Evolutionary conservation across 2,329 filamentous ascomycete species (phyloP).

Genomic region (Neofusicoccum cordaticola): DNA sequence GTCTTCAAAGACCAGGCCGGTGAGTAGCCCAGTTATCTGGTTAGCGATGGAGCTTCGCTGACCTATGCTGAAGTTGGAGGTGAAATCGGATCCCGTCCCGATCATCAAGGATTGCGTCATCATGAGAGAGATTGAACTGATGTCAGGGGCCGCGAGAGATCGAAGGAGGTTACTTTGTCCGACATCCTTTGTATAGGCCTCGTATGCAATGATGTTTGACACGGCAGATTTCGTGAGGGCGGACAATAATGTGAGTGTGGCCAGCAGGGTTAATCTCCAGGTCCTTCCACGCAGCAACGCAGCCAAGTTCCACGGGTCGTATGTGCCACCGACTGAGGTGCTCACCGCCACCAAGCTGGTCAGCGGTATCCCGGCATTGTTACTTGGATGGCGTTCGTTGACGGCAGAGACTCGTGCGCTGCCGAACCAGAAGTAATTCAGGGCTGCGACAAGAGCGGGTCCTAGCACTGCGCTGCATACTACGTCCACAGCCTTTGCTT

Average conservation of each 20-base stretch:
- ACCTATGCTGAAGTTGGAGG: not conserved
- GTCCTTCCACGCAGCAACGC: slow-evolving; percentile 11
- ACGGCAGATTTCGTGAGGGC: slow-evolving; percentile 14
- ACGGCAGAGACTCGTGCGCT: slow-evolving; percentile 20
- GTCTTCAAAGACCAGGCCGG: not conserved
- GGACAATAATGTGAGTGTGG: slow-evolving; percentile 10
- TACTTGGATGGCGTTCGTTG: slow-evolving; percentile 16
- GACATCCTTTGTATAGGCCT: slow-evolving; percentile 6
- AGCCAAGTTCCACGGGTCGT: slow-evolving; percentile 12
- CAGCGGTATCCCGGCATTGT: slow-evolving; percentile 5
- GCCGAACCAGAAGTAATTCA: slow-evolving; percentile 21
- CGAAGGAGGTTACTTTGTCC: not conserved
- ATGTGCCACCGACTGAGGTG: slow-evolving; percentile 13
- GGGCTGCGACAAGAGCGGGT: slow-evolving; percentile 17
- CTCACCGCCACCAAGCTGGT: slow-evolving; percentile 17
- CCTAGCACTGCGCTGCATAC: slow-evolving; percentile 21
- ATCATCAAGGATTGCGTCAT: too few species aligned
- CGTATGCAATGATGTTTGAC: slow-evolving; percentile 20
- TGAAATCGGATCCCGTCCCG: not conserved
- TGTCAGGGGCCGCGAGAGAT: not conserved
- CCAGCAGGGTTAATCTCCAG: slow-evolving; percentile 5
- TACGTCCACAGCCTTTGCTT: slow-evolving; percentile 22
- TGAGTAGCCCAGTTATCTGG: not conserved
- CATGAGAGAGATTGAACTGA: not conserved
- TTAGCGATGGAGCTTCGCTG: not conserved